Base-by-base conservation (phyloP, 257 asterid genomes). In the Handroanthus guayacan region DNA sequence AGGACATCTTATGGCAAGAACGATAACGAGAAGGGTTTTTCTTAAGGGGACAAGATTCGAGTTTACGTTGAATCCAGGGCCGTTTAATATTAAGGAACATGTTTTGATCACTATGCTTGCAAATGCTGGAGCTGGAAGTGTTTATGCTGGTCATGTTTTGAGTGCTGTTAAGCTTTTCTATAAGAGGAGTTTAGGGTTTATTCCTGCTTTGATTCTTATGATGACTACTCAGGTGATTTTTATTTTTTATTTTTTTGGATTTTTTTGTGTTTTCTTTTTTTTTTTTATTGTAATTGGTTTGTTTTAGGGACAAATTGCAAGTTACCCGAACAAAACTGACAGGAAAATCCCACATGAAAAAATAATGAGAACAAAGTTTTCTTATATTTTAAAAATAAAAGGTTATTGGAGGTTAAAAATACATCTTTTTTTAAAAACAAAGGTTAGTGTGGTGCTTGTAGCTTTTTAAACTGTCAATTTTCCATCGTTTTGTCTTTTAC, bases 51-150 rank as follows among this genome's bases (percentile, higher is more conserved):
- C 87, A 9, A 0, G 63, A 18, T 78, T 61, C 18, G 87, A 67
- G 55, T 88, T 84, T 51, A 44, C 84, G 2, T 17, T 86, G 64
- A 88, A 88, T 64, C 87, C 90, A 1, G 90, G 90, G 11, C 87
- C 89, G 4, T 88, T 88, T 31, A 88, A 81, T 48, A 41, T 84
- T 3, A 86, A 86, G 12, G 92, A 88, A 73, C 92, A 88, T 48
- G 90, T 88, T 9, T 9, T 82, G 84, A 88, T 88, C 13, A 82
- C 90, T 5, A 86, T 88, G 16, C 64, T 86, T 13, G 92, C 90
- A 3, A 84, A 82, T 79, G 76, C 90, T 11, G 90, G 90, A 5
- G 85, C 90, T 9, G 87, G 87, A 31, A 14, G 43, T 4, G 88
- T 84, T 62, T 88, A 88, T 38, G 90, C 93, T 6, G 82, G 87